A percentile compares a stretch with the other conserved stretches of the same genome.
Evolutionary conservation across 495 filamentous ascomycete genomes (phyloP).

Genomic region (Penicillium malachiteum): DNA sequence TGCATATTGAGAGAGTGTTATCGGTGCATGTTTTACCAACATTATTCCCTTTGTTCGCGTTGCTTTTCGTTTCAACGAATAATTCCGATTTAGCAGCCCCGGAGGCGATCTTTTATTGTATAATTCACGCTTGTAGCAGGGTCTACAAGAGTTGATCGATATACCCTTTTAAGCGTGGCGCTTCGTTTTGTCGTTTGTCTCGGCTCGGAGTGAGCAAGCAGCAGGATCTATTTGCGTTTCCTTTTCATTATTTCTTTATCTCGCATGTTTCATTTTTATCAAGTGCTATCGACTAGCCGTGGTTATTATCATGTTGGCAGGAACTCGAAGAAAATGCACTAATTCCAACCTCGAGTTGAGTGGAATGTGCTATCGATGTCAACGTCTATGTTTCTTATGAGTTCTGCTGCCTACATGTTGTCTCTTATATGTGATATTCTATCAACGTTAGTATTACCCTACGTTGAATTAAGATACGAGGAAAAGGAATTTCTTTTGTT

Average conservation of each 20-base stretch:
- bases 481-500: too few relatives aligned
- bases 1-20: neutral
- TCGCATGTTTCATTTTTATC: neutral
- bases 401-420: neutral
- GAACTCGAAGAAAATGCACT: too few relatives aligned
- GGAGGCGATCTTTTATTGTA: constrained; percentile 30
- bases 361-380: too few relatives aligned
- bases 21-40: neutral
- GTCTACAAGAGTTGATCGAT: constrained; percentile 32
- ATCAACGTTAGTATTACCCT: neutral
- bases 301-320: too few relatives aligned
- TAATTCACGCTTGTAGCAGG: constrained; percentile 34
- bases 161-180: constrained; percentile 20
- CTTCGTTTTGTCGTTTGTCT: constrained; percentile 3
- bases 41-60: constrained; percentile 2
- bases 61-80: constrained; percentile 7
- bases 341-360: too few relatives aligned
- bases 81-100: constrained; percentile 8
- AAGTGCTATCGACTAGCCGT: too few relatives aligned
- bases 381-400: too few relatives aligned
- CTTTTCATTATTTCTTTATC: neutral
- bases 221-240: constrained; percentile 3
- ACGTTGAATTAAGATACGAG: neutral
- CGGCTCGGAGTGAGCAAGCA: constrained; percentile 3
- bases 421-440: neutral